Evolutionary conservation across 75 land plant species (phyloP), one percentile per base, ranked within the genome.

Genomic region (Adiantum capillusveneris): DNA sequence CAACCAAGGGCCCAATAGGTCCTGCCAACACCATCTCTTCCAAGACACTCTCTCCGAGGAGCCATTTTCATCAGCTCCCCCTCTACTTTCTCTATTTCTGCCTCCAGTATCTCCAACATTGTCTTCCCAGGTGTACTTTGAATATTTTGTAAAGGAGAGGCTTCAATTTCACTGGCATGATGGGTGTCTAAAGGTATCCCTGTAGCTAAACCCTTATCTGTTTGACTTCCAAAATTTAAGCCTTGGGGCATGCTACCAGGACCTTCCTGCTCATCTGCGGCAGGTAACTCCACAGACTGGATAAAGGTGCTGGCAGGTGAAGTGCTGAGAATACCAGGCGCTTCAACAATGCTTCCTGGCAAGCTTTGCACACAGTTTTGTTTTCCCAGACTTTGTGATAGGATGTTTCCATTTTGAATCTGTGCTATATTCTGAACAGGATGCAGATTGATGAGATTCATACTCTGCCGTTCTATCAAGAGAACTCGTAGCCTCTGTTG

Each of bases 401-500:
- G 7, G 7, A 34, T 34, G 9, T 34, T 34, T 9, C 37, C 37
- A 34, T 34, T 34, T 9, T 34, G 37, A 34, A 3, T 34, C 37
- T 34, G 37, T 34, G 9, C 9, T 9, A 9, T 5, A 34, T 34
- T 34, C 37, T 34, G 37, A 5, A 9, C 3, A 34, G 37, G 9
- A 34, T 9, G 37, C 9, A 34, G 7, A 34, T 34, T 34, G 37
- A 34, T 34, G 37, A 34, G 37, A 34, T 5, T 34, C 37, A 78
- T 67, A 39, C 51, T 79, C 64, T 72, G 83, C 72, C 66, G 73
- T 42, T 91, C 89, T 1, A 60, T 50, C 56, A 39, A 24, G 21
- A 80, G 52, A 25, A 64, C 72, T 6, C 88, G 81, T 29, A 88
- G 56, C 70, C 83, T 83, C 64, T 85, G 89, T 69, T 85, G 98